Percentiles rank a stretch among this genome's conserved stretches.
phyloP scores from a whole-genome alignment of 305 asterid genomes.

The Plantago rigida region DNA sequence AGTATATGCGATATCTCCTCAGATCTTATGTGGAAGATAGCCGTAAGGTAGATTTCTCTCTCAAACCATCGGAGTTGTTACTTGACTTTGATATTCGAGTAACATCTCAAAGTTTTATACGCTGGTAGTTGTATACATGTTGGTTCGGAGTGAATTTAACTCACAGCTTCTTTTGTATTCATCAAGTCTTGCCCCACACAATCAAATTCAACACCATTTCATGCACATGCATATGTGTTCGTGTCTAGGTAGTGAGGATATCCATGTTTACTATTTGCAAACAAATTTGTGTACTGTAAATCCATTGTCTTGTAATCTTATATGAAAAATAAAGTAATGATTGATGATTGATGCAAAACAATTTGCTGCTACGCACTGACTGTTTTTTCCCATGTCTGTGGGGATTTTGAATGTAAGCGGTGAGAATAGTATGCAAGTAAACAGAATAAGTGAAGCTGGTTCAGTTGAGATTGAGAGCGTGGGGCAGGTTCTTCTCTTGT shows the following conservation, averaged over 20 bases:
- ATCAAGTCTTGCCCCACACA: neutral
- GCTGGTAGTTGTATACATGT: neutral
- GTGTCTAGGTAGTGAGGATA: neutral
- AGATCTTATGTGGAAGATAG: constrained; percentile 85
- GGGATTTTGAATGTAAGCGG: neutral
- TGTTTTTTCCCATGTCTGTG: neutral
- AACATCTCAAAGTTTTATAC: neutral
- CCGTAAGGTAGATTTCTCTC: constrained; percentile 48
- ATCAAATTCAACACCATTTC: neutral
- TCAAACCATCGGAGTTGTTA: neutral
- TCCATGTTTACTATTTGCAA: neutral
- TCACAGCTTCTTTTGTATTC: constrained; percentile 1
- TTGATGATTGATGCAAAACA: neutral
- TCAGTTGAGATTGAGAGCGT: neutral
- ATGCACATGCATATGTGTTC: constrained; percentile 10
- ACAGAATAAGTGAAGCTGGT: neutral
- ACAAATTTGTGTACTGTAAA: neutral
- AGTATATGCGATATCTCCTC: constrained; percentile 67
- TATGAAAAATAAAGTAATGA: neutral
- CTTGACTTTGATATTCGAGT: too few species aligned
- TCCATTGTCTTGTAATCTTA: neutral
- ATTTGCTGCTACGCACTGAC: neutral
- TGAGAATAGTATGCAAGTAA: neutral
- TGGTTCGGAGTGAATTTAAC: too few species aligned
- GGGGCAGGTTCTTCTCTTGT: neutral